Conservation (phyloP, 1,284 basidiomycete species). For the Boletus sp. region DNA sequence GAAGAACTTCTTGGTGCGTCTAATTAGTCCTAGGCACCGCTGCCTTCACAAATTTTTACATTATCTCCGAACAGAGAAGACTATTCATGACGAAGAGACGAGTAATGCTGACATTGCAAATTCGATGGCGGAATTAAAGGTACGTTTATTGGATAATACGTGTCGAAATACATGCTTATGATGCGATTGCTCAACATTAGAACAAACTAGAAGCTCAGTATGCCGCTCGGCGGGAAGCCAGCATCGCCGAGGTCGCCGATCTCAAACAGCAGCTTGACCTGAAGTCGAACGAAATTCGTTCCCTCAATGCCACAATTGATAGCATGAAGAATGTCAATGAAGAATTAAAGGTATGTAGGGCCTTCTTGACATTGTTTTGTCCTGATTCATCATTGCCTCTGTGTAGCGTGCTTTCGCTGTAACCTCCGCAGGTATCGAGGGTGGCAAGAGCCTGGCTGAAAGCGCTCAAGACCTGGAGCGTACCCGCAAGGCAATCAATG, state of each 20-base stretch:
- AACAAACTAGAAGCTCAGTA: constrained; percentile 94
- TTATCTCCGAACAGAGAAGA: constrained; percentile 59
- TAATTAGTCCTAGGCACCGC: background rate
- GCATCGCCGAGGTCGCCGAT: constrained; percentile 82
- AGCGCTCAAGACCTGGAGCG: constrained; percentile 97
- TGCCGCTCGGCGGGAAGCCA: constrained; percentile 86
- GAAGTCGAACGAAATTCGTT: constrained; percentile 81
- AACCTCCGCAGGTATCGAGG: constrained; percentile 93
- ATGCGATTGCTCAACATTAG: constrained; percentile 39
- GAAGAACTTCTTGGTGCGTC: constrained; percentile 87
- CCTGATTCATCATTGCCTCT: constrained; percentile 9
- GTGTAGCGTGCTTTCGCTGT: constrained; percentile 90
- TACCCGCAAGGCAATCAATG: constrained; percentile 93
- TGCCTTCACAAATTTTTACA: constrained; percentile 13
- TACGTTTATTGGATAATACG: constrained; percentile 33
- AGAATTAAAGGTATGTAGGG: constrained; percentile 79
- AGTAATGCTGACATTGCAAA: constrained; percentile 77
- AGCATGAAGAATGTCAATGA: constrained; percentile 95
- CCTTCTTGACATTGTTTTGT: background rate
- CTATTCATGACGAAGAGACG: constrained; percentile 78
- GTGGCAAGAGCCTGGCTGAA: constrained; percentile 93
- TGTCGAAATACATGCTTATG: constrained; percentile 9
- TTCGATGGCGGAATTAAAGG: constrained; percentile 88
- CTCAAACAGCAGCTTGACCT: constrained; percentile 90
- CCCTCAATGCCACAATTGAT: constrained; percentile 83